Evolutionary conservation across 305 asterid species (phyloP), one percentile per base, ranked within the genome.

Genomic region (Solanum hybrid): DNA sequence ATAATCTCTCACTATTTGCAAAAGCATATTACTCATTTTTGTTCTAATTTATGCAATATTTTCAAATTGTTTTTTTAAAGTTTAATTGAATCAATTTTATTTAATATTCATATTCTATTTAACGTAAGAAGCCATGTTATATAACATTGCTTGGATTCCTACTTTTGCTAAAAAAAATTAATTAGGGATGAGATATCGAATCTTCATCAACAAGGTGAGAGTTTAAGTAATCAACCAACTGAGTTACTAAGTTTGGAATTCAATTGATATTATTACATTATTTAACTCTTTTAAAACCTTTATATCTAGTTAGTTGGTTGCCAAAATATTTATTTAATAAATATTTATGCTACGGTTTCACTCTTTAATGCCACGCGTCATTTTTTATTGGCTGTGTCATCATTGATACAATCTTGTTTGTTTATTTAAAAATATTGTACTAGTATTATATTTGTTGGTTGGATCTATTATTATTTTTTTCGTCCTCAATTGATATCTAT

Each of bases 401-500:
- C 3, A 5, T 45, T 14, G 65, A 45, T 45, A 14, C 1, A 45
- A 1, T 41, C 29, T 29, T 45, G 20, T 45, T 45, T 45, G 22
- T 45, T 45, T 45, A 45, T 14, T 45, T 14, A 5, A 45, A 45
- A 45, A 45, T 45, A 45, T 45, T 2, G 20, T 13, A 45, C 0
- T 14, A 29, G 29, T 29, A 45, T 14, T 45, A 45, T 45, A 8
- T 37, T 37, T 45, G 20, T 14, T 45, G 65, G 22, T 45, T 45
- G 65, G 8, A 51, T 51, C 22, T 15, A 15, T 45, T 45, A 5
- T 14, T 45, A 2, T 14, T 51, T 0, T 45, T 45, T 51, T 51
- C 0, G 3, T 0, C 22, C 0, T 51, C 3, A 14, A 15, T 1
- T 51, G 8, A 15, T 51, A 45, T 45, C 0, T 45, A 2, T 45